A percentile compares a stretch with the other conserved stretches of the same genome.
Conservation (phyloP, 2,329 filamentous ascomycete species). For the Lojkania enalia region DNA sequence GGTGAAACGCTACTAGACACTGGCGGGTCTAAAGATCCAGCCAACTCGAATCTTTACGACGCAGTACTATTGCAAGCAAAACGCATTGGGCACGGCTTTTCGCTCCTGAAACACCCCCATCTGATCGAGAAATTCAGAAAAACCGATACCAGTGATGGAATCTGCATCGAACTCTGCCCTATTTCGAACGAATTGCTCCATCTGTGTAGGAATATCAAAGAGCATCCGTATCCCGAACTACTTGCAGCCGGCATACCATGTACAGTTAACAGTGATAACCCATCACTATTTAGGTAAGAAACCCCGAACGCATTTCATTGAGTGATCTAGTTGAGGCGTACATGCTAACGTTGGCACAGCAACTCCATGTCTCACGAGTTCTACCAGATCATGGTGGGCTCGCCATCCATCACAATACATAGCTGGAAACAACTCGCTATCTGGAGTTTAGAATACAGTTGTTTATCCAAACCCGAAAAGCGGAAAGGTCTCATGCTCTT, state of each 20-base stretch:
- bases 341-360: slow-evolving; percentile 46
- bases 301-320: neutral
- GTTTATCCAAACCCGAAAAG: slow-evolving; percentile 46
- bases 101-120: slow-evolving; percentile 64
- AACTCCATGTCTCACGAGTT: slow-evolving; percentile 76
- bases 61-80: slow-evolving; percentile 67
- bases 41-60: slow-evolving; percentile 67
- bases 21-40: slow-evolving; percentile 62
- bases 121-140: slow-evolving; percentile 66
- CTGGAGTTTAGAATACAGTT: slow-evolving; percentile 53
- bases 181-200: slow-evolving; percentile 78
- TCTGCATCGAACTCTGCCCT: slow-evolving; percentile 76
- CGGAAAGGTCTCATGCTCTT: slow-evolving; percentile 51
- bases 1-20: slow-evolving; percentile 70
- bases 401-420: slow-evolving; percentile 65
- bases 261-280: slow-evolving; percentile 75
- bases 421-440: slow-evolving; percentile 68
- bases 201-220: slow-evolving; percentile 65
- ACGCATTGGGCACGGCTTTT: slow-evolving; percentile 75
- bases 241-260: slow-evolving; percentile 74
- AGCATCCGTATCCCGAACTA: slow-evolving; percentile 69
- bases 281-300: slow-evolving; percentile 67
- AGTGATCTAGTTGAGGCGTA: slow-evolving; percentile 4
- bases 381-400: slow-evolving; percentile 74
- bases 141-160: slow-evolving; percentile 38